Evolutionary conservation across 164 flowering plant species (phyloP).

Genomic region (Piper betle): DNA sequence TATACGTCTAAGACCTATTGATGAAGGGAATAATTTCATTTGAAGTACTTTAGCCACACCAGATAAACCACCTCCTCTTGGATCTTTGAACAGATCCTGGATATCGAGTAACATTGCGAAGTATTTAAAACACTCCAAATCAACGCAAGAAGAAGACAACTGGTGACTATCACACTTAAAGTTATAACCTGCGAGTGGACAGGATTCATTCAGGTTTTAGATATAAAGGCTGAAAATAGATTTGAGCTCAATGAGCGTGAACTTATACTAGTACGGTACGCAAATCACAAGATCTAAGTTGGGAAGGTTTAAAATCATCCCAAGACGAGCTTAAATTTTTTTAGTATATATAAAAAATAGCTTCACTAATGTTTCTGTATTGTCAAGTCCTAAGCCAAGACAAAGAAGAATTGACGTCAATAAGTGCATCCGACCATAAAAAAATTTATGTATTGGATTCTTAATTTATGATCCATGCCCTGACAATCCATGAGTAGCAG

Average conservation of each 20-base stretch:
- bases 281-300: no score
- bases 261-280: background rate
- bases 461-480: no score
- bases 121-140: conserved; percentile 68
- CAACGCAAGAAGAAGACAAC: conserved; percentile 59
- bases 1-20: background rate
- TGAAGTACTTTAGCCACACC: conserved; percentile 66
- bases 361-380: no score
- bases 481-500: no score
- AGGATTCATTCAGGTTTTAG: conserved; percentile 7
- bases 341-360: no score
- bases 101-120: conserved; percentile 88
- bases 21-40: background rate
- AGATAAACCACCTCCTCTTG: conserved; percentile 85
- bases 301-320: no score
- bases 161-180: conserved; percentile 75
- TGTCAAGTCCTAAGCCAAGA: no score
- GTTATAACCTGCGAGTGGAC: conserved; percentile 59
- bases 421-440: no score
- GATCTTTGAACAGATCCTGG: conserved; percentile 73
- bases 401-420: no score
- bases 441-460: no score
- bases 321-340: no score
- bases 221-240: background rate
- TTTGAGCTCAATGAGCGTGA: background rate